phyloP scores from a whole-genome alignment of 768 basidiomycete genomes.

The Fomitopsis pulvina region DNA sequence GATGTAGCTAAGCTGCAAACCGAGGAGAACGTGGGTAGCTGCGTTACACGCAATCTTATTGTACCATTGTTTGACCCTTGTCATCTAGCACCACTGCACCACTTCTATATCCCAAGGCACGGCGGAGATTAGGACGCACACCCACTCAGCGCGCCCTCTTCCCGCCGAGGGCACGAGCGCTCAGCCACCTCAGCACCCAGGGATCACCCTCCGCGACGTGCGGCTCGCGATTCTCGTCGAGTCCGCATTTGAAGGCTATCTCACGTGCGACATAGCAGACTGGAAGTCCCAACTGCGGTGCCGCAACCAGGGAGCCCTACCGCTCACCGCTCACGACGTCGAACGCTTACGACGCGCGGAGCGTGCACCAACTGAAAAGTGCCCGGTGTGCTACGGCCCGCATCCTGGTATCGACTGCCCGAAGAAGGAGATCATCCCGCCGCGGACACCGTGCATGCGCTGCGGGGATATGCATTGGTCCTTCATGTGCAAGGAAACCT shows the following conservation, averaged over 20 bases:
- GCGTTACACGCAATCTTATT: not conserved
- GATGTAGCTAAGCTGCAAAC: not conserved
- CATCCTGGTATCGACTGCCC: not conserved
- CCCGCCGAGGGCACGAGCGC: not conserved
- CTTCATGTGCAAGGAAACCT: too few species aligned
- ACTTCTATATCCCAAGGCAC: not conserved
- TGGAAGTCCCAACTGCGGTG: not conserved
- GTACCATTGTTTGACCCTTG: not conserved
- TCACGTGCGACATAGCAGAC: not conserved
- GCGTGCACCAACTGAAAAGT: not conserved
- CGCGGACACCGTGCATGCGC: not conserved
- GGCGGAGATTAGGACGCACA: not conserved
- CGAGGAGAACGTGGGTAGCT: constrained; percentile 7
- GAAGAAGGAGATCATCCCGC: not conserved
- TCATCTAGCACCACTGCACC: constrained; percentile 3
- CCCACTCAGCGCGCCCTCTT: not conserved
- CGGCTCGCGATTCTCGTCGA: constrained; percentile 43
- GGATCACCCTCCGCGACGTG: constrained; percentile 45
- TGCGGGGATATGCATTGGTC: not conserved
- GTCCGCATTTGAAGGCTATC: constrained; percentile 1
- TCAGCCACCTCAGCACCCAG: constrained; percentile 18
- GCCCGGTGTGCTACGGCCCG: not conserved
- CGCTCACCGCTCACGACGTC: not conserved
- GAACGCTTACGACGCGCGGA: not conserved
- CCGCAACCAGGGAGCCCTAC: not conserved